Evolutionary conservation across 2,329 filamentous ascomycete genomes (phyloP), one percentile per base, ranked within the genome.

Genomic region (Cadophora gregata): DNA sequence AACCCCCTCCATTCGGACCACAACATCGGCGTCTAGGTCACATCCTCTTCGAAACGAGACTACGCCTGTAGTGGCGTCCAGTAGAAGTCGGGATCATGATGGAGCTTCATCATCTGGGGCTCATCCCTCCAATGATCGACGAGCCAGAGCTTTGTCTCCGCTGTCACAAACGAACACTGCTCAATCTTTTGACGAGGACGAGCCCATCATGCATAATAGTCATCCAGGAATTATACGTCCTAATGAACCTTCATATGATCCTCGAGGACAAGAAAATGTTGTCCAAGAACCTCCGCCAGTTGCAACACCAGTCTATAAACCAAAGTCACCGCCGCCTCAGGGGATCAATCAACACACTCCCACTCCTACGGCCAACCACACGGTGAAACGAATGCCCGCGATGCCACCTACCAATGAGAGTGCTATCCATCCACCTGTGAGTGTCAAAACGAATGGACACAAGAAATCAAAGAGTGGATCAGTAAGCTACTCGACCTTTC

Each of bases 401-500:
- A 29, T 60, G 25, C 27, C 61, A 7, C 9, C 25, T 14, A 36
- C 29, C 33, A 63, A 64, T 45, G 61, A 63, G 21, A 53, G 42
- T 25, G 4, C 29, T 9, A 8, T 19, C 10, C 38, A 60, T 36
- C 38, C 38, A 21, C 58, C 58, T 3, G 58, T 60, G 19, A 60
- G 38, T n/a, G 48, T 48, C 7, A 48, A 48, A 31, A n/a, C 58
- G 3, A 55, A 45, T 42, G 60, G 48, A 12, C 60, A 55, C 8
- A 29, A 36, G 3, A 47, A 56, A 50, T 67, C 67, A 27, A 67
- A 50, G 55, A 65, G 55, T 50, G 63, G 62, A 19, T 67, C 66
- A n/a, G 45, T 62, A n/a, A 68, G 56, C 51, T 68, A 69, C 33
- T 68, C 62, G 24, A 62, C 62, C 9, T 66, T 66, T 42, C 65